These are phyloP conservation scores for Lipomyces orientalis DNA, from an alignment of 805 yeast species.

Conservation along the genomic window DNA sequence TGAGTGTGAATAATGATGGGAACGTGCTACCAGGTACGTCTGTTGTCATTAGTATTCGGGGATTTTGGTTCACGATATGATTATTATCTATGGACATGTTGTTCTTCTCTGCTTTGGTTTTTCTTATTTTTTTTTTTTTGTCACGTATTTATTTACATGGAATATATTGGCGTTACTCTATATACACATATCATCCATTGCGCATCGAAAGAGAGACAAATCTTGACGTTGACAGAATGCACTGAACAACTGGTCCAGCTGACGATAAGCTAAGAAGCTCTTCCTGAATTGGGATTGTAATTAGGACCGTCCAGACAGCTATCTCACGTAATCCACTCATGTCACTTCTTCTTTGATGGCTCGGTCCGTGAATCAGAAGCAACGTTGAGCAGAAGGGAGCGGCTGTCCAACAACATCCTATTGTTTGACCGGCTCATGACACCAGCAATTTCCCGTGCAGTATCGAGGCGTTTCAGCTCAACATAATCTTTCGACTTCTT, in stretches of 20 bases:
- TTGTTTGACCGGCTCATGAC: conserved; percentile 88
- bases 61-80: neutral
- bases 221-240: neutral
- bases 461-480: conserved; percentile 94
- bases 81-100: neutral
- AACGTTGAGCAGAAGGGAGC: conserved; percentile 88
- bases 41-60: neutral
- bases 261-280: neutral
- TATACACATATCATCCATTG: neutral
- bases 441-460: conserved; percentile 93
- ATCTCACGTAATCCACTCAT: neutral
- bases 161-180: neutral
- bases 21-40: neutral
- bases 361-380: conserved; percentile 72
- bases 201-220: neutral
- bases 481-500: conserved; percentile 95
- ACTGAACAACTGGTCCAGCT: neutral
- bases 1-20: neutral
- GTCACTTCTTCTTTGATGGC: conserved; percentile 22
- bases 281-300: conserved; percentile 4
- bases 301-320: neutral
- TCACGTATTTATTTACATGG: neutral
- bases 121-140: no score
- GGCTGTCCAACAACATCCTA: conserved; percentile 88
- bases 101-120: neutral